A percentile compares a stretch with the other conserved stretches of the same genome.
These are phyloP conservation scores for Syzygium aqueum DNA, from an alignment of 345 rosid genomes.

Conservation along the genomic window DNA sequence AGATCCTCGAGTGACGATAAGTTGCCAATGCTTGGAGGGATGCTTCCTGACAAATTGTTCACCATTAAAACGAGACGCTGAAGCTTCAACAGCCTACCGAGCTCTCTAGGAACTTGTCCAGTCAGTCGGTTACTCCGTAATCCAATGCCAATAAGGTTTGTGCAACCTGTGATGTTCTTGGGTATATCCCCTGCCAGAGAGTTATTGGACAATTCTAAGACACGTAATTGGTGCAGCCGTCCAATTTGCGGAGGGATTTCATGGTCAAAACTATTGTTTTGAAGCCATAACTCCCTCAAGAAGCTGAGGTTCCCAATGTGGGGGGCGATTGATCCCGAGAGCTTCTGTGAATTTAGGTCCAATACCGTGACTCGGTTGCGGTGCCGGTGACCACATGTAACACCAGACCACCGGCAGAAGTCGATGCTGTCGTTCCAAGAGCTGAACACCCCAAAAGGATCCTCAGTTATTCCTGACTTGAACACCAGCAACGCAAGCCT, in stretches of 20 bases:
- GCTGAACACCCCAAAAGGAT: neutral
- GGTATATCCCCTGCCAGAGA: too few species aligned
- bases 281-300: rapidly evolving
- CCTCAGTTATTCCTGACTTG: neutral
- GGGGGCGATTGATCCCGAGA: too few species aligned
- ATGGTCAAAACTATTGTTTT: too few species aligned
- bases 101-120: neutral
- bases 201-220: neutral
- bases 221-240: too few species aligned
- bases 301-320: too few species aligned
- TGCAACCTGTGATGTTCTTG: too few species aligned
- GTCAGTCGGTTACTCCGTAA: too few species aligned
- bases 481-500: neutral
- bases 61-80: neutral
- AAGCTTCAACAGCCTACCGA: neutral
- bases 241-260: too few species aligned
- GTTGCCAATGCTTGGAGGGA: conserved; percentile 2
- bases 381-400: neutral
- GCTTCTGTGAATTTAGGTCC: too few species aligned
- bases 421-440: neutral
- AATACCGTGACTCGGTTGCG: too few species aligned
- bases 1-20: neutral
- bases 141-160: rapidly evolving
- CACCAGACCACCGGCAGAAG: neutral
- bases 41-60: neutral